A percentile compares a stretch with the other conserved stretches of the same genome.
These are phyloP conservation scores for Hyphopichia fennica DNA, from an alignment of 1,139 yeast species.

Conservation along the genomic window DNA sequence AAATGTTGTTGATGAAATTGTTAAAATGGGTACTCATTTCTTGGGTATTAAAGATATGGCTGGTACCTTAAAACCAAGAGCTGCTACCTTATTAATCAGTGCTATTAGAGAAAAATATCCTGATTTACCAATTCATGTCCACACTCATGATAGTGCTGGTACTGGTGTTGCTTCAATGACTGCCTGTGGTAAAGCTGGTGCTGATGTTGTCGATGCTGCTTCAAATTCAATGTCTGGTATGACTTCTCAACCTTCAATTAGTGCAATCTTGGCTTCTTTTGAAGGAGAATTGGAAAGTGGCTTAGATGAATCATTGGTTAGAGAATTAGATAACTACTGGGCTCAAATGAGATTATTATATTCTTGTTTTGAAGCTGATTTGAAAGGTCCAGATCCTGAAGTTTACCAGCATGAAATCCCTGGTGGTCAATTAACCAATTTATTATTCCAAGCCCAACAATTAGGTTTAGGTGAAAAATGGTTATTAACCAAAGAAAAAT, in stretches of 20 bases:
- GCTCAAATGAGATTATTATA: constrained; percentile 96
- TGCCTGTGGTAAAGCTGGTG: constrained; percentile 93
- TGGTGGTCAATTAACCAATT: constrained; percentile 97
- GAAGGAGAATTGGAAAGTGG: constrained; percentile 86
- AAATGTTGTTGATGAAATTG: constrained; percentile 78
- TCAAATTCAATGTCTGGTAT: constrained; percentile 96
- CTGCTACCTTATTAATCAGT: constrained; percentile 80
- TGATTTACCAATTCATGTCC: constrained; percentile 93
- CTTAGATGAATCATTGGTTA: constrained; percentile 62
- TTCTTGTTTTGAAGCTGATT: constrained; percentile 96
- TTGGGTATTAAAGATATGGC: constrained; percentile 99
- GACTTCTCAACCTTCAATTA: constrained; percentile 97
- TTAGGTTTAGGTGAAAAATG: constrained; percentile 96
- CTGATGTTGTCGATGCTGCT: constrained; percentile 97
- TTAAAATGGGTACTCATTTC: constrained; percentile 92
- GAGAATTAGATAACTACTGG: constrained; percentile 93
- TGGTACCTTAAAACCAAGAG: constrained; percentile 94
- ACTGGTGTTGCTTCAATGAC: constrained; percentile 98
- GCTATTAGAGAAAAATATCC: constrained; percentile 86
- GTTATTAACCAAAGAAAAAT: constrained; percentile 93
- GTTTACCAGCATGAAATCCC: constrained; percentile 98
- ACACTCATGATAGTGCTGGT: constrained; percentile 99
- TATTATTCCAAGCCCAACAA: constrained; percentile 98
- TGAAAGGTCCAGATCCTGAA: constrained; percentile 99
- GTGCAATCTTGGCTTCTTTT: constrained; percentile 87